Evolutionary conservation across 495 filamentous ascomycete genomes (phyloP).

Genomic region (Aspergillus ellipticus): DNA sequence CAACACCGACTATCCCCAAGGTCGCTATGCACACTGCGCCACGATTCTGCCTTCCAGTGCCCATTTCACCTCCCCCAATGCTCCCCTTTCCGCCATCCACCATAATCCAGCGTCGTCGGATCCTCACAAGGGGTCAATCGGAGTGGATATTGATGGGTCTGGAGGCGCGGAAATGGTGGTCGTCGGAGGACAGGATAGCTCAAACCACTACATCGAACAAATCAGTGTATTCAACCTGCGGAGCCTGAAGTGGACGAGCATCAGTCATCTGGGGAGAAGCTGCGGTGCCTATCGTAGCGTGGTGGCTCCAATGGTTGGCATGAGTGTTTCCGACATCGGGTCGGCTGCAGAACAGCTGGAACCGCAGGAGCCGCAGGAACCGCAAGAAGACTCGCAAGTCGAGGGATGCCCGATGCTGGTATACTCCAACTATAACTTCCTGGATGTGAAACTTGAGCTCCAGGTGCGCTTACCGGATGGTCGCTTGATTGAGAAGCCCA

Average conservation of each 20-base stretch:
- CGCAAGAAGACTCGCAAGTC: constrained; percentile 35
- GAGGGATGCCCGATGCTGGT: constrained; percentile 86
- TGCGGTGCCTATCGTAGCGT: constrained; percentile 97
- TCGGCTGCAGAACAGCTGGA: constrained; percentile 36
- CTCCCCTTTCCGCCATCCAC: constrained; percentile 79
- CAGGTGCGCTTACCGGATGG: constrained; percentile 86
- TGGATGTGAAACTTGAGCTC: constrained; percentile 92
- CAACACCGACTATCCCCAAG: constrained; percentile 78
- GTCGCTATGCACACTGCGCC: constrained; percentile 94
- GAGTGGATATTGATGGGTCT: constrained; percentile 80
- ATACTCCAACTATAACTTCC: constrained; percentile 98
- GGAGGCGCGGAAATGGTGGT: constrained; percentile 97
- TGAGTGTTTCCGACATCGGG: constrained; percentile 71
- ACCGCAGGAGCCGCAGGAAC: constrained; percentile 33
- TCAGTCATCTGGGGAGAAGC: constrained; percentile 74
- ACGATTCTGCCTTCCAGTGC: constrained; percentile 87
- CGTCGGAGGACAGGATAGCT: constrained; percentile 91
- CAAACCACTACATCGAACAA: constrained; percentile 98
- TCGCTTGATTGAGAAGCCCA: constrained; percentile 77
- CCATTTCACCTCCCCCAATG: constrained; percentile 75
- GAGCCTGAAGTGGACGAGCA: constrained; percentile 94
- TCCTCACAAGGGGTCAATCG: constrained; percentile 80
- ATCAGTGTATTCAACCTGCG: constrained; percentile 96
- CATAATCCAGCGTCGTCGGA: constrained; percentile 78
- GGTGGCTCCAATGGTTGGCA: constrained; percentile 73